Base-by-base conservation (phyloP, 345 rosid species). In the Rubroshorea leprosula region DNA sequence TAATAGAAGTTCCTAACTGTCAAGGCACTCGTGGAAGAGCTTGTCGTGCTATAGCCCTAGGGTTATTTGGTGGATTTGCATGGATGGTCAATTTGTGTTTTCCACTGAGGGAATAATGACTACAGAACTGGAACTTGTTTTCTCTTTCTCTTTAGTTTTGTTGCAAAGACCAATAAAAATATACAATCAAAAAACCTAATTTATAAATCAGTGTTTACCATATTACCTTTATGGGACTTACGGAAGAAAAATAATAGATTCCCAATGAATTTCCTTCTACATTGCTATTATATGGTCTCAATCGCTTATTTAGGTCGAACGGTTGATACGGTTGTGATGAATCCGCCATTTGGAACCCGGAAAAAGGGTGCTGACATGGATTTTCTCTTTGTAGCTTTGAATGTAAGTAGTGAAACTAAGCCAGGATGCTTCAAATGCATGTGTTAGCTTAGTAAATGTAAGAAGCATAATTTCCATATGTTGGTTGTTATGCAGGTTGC, bases 321-420 rank as follows among this genome's bases (percentile, higher is more conserved):
- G 65, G 81, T 89, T 29, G 96, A 92, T 70, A 92, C 97, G 18
- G 81, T 83, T 46, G 80, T 89, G 44, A 92, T 92, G 97, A 92
- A 92, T 68, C 98, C 97, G 72, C 98, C 98, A 31, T 92, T 89
- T 77, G 98, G 96, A 52, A 89, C 94, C 17, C 79, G 98, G 58
- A 83, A 68, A 73, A 92, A 81, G 70, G 97, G 96, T 50, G 95
- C 80, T 29, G 98, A 92, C 70, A 84, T 92, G 89, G 86, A 81
- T 63, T 89, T 92, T 72, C 89, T 92, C 48, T 58, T 16, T 45
- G 68, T 72, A 11, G 96, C 97, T 39, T 77, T 93, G 66, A 80
- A 85, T 85, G 96, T 86, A 67, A 46, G 25, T 41, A 41, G 29
- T 18, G 54, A 6, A 12, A 23, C 26, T 43, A 39, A 49, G 31